These are phyloP conservation scores for Trichomonas vaginalis DNA, from an alignment of 208 protist genomes.

Conservation along the genomic window DNA sequence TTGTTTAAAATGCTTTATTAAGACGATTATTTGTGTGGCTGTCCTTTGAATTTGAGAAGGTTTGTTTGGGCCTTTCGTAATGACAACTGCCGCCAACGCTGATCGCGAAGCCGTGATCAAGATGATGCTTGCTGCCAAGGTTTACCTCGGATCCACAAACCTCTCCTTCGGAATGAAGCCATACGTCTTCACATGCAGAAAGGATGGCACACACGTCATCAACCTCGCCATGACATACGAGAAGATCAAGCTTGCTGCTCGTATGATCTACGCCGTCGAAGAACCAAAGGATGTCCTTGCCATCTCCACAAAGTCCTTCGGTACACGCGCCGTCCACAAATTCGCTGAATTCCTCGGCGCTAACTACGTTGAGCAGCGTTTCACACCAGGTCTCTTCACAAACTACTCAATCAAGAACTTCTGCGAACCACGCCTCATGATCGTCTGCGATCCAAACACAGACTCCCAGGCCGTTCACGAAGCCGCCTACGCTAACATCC, in stretches of 20 bases:
- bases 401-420: slow-evolving; percentile 91
- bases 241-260: slow-evolving; percentile 91
- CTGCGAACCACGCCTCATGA: slow-evolving; percentile 86
- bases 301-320: slow-evolving; percentile 62
- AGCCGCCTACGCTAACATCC: slow-evolving; percentile 93
- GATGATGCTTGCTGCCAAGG: slow-evolving; percentile 2
- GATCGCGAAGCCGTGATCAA: neutral
- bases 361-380: slow-evolving; percentile 66
- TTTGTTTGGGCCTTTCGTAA: neutral
- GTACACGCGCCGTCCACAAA: slow-evolving; percentile 60
- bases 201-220: slow-evolving; percentile 70
- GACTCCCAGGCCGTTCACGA: slow-evolving; percentile 86
- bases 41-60: neutral
- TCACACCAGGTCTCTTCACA: slow-evolving; percentile 86
- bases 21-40: neutral
- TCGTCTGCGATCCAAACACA: slow-evolving; percentile 81
- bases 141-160: neutral
- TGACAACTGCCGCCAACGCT: neutral
- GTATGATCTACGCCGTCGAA: slow-evolving; percentile 89
- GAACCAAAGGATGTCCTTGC: slow-evolving; percentile 86
- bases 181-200: neutral
- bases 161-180: neutral
- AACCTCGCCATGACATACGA: slow-evolving; percentile 94
- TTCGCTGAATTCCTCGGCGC: slow-evolving; percentile 77
- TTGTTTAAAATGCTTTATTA: no score